Conservation (phyloP, 179 eudicot species). For the Heliamphora pulchella region DNA sequence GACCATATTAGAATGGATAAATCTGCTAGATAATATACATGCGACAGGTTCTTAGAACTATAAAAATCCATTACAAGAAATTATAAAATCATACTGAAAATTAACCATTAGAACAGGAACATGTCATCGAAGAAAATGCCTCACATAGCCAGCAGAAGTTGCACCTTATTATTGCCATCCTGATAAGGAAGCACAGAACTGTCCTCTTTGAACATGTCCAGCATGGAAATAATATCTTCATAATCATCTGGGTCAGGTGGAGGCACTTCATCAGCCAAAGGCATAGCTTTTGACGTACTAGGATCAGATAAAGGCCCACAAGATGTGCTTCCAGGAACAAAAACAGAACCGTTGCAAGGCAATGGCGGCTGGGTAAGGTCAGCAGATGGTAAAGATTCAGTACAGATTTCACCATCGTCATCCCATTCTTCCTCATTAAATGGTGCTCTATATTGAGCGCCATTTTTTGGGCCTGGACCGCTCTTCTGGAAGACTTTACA, state of each 20-base stretch:
- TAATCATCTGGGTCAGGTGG: slow-evolving; percentile 9
- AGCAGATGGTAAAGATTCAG: slow-evolving; percentile 1
- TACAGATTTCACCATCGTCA: slow-evolving; percentile 24
- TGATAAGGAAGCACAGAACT: slow-evolving; percentile 1
- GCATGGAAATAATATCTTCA: slow-evolving; percentile 6
- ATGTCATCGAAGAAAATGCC: neutral
- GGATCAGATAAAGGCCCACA: slow-evolving; percentile 15
- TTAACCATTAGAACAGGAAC: neutral
- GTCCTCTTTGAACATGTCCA: slow-evolving; percentile 16
- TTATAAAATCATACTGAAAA: neutral
- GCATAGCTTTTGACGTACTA: slow-evolving; percentile 21
- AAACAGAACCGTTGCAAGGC: slow-evolving; percentile 2
- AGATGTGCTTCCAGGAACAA: slow-evolving; percentile 14
- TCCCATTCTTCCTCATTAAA: slow-evolving; percentile 69
- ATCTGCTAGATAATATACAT: neutral
- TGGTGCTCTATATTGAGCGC: slow-evolving; percentile 76
- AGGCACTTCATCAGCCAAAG: slow-evolving; percentile 10
- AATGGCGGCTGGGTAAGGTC: neutral
- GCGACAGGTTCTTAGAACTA: neutral
- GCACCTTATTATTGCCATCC: slow-evolving; percentile 17
- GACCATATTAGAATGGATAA: neutral
- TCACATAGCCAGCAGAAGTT: neutral
- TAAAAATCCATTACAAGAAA: too few species aligned
- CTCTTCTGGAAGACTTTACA: slow-evolving; percentile 65
- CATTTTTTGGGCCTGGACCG: slow-evolving; percentile 68